Evolutionary conservation across 2,329 filamentous ascomycete species (phyloP).

Genomic region (Furcasterigmium sp.): DNA sequence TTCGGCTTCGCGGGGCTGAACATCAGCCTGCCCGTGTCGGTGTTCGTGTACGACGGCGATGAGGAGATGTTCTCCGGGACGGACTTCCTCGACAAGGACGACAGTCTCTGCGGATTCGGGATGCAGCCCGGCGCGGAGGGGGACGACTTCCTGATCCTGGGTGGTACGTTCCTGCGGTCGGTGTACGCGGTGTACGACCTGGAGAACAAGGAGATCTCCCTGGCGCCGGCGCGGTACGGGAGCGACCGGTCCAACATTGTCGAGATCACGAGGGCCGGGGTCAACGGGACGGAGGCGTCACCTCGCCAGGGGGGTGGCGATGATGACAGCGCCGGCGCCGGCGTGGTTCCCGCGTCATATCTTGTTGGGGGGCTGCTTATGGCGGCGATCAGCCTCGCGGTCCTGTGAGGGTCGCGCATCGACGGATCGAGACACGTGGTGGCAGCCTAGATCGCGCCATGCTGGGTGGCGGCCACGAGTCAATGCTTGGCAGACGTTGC

Average conservation of each 20-base stretch:
- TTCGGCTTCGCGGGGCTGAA: constrained; percentile 34
- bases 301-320: no score
- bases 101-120: constrained; percentile 61
- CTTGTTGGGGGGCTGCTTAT: no score
- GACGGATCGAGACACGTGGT: no score
- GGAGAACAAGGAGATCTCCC: constrained; percentile 63
- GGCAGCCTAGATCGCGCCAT: no score
- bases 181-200: constrained; percentile 75
- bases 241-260: constrained; percentile 35
- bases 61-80: background rate
- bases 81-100: background rate
- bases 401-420: no score
- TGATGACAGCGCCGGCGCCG: no score
- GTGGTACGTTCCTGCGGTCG: constrained; percentile 69
- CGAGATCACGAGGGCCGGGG: no score
- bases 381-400: no score
- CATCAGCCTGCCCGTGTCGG: constrained; percentile 52
- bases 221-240: constrained; percentile 47
- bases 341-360: no score
- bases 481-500: no score
- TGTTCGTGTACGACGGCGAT: constrained; percentile 40
- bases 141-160: constrained; percentile 49
- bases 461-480: no score
- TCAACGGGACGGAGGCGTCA: no score
- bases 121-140: constrained; percentile 42